Evolutionary conservation across 2,329 filamentous ascomycete genomes (phyloP), one percentile per base, ranked within the genome.

Genomic region (Fusarium fujikuroi): DNA sequence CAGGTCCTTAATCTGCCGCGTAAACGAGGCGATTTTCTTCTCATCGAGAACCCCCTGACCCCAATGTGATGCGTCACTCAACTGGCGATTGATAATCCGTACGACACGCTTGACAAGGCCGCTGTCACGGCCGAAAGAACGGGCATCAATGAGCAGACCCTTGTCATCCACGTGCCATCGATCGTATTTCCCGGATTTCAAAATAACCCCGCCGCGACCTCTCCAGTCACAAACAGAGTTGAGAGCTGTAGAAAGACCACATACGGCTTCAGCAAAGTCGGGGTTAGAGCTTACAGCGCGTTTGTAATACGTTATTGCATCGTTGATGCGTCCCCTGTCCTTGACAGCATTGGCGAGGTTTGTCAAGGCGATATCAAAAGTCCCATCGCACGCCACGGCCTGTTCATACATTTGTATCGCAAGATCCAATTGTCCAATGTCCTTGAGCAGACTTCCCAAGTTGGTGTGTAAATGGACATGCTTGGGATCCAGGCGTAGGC

Each of bases 391-490:
- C 7, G 90, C 88, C 19, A 99, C 96, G 16, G 96, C 96, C 75
- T 94, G 92, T 82, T 98, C 95, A 79, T 99, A 99, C 95, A 99
- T 98, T 73, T 92, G 91, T 76, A 99, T 98, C 2, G 96, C 96
- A 53, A 94, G 89, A 75, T 95, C 92, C 19, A 99, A 87, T 76
- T 98, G 95, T 0, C 96, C 96, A 74, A 98, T 96, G 76, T 99
- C 96, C 79, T 99, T 99, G 47, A 99, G 87, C 36, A 99, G 84
- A 79, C 96, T 98, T 14, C 96, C 96, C 5, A 99, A 87, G 74
- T 99, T 99, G 3, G 96, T 99, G 81, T 98, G 97, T 4, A 99
- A 88, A 82, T 99, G 96, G 16, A 97, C 96, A 82, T 99, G 96
- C 66, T 93, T 92, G 8, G 91, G 87, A 79, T 99, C 96, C 14